These are phyloP conservation scores for Brettanomyces naardenensis DNA, from an alignment of 805 yeast species.

Conservation along the genomic window DNA sequence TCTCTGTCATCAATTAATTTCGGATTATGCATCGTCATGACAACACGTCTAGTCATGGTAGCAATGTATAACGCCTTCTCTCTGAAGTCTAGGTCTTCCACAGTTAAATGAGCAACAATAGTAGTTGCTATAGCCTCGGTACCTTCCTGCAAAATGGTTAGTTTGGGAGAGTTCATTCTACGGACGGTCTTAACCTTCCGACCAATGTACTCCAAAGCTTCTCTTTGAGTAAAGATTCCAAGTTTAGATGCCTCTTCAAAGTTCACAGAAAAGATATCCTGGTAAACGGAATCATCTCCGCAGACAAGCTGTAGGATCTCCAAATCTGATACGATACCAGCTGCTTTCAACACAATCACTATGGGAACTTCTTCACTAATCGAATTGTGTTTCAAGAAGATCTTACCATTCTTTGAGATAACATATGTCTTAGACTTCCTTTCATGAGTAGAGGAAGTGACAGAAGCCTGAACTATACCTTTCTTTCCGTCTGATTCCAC, in stretches of 20 bases:
- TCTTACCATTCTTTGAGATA: conserved; percentile 81
- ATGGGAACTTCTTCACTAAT: conserved; percentile 93
- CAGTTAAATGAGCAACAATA: conserved; percentile 89
- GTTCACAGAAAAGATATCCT: conserved; percentile 86
- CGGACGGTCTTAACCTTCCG: conserved; percentile 86
- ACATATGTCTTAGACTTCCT: conserved; percentile 96
- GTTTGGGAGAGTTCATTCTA: conserved; percentile 74
- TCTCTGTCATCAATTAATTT: conserved; percentile 97
- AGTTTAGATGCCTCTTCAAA: conserved; percentile 88
- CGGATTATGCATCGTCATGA: conserved; percentile 92
- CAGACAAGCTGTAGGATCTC: conserved; percentile 93
- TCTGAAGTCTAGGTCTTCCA: conserved; percentile 72
- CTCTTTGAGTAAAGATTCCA: conserved; percentile 84
- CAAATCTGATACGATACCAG: conserved; percentile 85
- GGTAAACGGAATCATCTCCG: conserved; percentile 82
- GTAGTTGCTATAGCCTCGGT: conserved; percentile 95
- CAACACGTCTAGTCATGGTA: conserved; percentile 91
- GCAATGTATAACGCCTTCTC: conserved; percentile 94
- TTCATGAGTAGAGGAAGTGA: conserved; percentile 96
- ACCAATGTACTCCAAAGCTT: conserved; percentile 89
- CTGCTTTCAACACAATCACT: conserved; percentile 87
- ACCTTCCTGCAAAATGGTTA: conserved; percentile 84
- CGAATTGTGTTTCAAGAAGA: conserved; percentile 91
- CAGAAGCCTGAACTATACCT: conserved; percentile 92
- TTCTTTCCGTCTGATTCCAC: conserved; percentile 97